Conservation (phyloP, 2,329 filamentous ascomycete species). For the Aciculosporium take region DNA sequence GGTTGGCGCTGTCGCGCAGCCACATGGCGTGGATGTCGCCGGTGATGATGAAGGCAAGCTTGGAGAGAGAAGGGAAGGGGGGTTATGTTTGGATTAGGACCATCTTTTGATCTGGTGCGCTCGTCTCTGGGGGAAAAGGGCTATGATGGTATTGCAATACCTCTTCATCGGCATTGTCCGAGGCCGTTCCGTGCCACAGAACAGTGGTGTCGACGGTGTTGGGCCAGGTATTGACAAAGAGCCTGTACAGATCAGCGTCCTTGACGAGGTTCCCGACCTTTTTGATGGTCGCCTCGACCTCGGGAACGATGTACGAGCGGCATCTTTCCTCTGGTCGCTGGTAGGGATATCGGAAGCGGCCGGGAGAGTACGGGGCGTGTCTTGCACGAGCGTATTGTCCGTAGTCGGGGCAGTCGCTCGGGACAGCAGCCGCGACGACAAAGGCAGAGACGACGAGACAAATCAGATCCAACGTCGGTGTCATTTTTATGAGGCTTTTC, state of each 20-base stretch:
- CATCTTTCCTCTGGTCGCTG: slow-evolving; percentile 65
- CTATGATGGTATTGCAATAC: slow-evolving; percentile 9
- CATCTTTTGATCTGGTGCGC: too few species aligned
- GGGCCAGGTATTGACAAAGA: slow-evolving; percentile 61
- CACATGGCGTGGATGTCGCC: slow-evolving; percentile 89
- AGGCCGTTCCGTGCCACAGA: slow-evolving; percentile 48
- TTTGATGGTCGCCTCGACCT: slow-evolving; percentile 60
- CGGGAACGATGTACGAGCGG: slow-evolving; percentile 64
- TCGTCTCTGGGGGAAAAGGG: not conserved
- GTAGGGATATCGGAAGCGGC: slow-evolving; percentile 61
- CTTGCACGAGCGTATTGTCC: slow-evolving; percentile 19
- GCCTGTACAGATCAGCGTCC: slow-evolving; percentile 59
- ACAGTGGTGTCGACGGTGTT: slow-evolving; percentile 65
- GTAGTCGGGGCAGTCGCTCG: slow-evolving; percentile 20
- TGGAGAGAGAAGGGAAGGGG: not conserved
- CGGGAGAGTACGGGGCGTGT: slow-evolving; percentile 62
- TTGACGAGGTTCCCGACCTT: slow-evolving; percentile 54
- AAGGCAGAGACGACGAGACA: slow-evolving; percentile 20
- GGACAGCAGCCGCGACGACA: slow-evolving; percentile 10
- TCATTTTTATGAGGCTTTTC: slow-evolving; percentile 1
- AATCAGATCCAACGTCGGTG: not conserved
- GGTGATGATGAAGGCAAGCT: slow-evolving; percentile 68
- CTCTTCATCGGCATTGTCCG: slow-evolving; percentile 46
- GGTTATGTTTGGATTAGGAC: too few species aligned
- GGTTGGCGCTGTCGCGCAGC: slow-evolving; percentile 77